These are phyloP conservation scores for Coemansia javaensis DNA, from an alignment of 192 early-diverging fungal species.

Conservation along the genomic window DNA sequence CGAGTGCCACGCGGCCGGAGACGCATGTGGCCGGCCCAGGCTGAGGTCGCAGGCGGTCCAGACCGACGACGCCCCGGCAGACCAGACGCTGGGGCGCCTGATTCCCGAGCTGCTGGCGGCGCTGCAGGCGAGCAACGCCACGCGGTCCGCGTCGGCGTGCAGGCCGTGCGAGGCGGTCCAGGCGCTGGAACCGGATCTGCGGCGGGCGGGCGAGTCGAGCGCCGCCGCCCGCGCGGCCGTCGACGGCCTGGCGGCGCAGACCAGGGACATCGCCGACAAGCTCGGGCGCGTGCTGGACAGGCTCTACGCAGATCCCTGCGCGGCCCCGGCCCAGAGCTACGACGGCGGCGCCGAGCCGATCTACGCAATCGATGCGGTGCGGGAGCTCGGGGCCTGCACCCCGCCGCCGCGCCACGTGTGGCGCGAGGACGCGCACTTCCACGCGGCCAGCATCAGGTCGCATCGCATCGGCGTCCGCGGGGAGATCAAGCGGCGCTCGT, in stretches of 20 bases:
- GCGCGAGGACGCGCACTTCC: neutral
- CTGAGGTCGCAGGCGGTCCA: slow-evolving; percentile 3
- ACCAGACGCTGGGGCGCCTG: slow-evolving; percentile 11
- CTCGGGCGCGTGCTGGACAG: slow-evolving; percentile 4
- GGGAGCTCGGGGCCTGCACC: neutral
- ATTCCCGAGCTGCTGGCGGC: slow-evolving; percentile 6
- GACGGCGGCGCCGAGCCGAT: neutral
- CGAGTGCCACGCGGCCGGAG: no score
- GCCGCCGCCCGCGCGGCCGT: neutral
- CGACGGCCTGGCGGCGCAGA: neutral
- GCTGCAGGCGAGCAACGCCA: no score
- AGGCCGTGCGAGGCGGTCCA: no score
- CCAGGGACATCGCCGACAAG: neutral
- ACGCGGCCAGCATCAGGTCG: neutral
- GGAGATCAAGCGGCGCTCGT: slow-evolving; percentile 27
- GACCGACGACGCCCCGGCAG: slow-evolving; percentile 4
- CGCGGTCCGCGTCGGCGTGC: no score
- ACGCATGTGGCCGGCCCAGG: no score
- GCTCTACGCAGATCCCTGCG: neutral
- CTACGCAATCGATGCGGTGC: neutral
- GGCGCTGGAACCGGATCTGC: no score
- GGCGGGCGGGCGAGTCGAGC: neutral
- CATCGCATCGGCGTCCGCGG: slow-evolving; percentile 24
- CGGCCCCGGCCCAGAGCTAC: no score
- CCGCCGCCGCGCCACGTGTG: neutral